A percentile compares a stretch with the other conserved stretches of the same genome.
phyloP scores from a whole-genome alignment of 345 rosid species.

The Cardamine resedifolia region DNA sequence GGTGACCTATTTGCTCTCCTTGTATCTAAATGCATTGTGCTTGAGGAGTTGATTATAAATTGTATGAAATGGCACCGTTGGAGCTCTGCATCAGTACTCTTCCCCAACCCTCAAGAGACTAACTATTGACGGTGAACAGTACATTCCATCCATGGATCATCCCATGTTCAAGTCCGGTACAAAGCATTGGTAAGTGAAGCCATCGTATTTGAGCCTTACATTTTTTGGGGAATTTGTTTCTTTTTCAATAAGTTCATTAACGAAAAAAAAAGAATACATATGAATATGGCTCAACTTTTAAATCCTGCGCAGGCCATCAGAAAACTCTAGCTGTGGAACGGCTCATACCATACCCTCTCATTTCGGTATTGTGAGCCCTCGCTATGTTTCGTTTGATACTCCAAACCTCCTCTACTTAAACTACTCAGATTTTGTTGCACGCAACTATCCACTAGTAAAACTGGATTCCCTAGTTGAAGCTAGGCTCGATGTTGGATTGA shows the following conservation, averaged over 20 bases:
- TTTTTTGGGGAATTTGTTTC: background rate
- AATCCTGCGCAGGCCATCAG: background rate
- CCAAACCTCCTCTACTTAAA: slow-evolving; percentile 24
- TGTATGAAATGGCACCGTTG: background rate
- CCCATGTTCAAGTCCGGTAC: background rate
- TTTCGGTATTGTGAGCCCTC: background rate
- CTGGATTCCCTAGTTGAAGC: slow-evolving; percentile 18
- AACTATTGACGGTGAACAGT: slow-evolving; percentile 1
- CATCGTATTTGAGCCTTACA: background rate
- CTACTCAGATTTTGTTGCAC: background rate
- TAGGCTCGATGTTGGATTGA: slow-evolving; percentile 19
- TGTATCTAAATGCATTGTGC: slow-evolving; percentile 15
- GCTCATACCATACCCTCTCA: background rate
- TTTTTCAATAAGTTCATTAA: no score
- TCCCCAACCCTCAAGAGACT: slow-evolving; percentile 15
- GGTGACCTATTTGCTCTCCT: background rate
- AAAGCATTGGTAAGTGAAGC: background rate
- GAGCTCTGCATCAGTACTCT: background rate
- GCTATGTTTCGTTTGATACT: background rate
- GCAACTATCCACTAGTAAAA: background rate
- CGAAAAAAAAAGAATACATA: no score
- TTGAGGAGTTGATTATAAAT: slow-evolving; percentile 16
- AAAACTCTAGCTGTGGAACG: accelerated
- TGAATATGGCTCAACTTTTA: no score
- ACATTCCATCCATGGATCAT: background rate